Percentiles rank a stretch among this genome's conserved stretches.
phyloP scores from a whole-genome alignment of 2,329 filamentous ascomycete species.

The Botrytis elliptica region DNA sequence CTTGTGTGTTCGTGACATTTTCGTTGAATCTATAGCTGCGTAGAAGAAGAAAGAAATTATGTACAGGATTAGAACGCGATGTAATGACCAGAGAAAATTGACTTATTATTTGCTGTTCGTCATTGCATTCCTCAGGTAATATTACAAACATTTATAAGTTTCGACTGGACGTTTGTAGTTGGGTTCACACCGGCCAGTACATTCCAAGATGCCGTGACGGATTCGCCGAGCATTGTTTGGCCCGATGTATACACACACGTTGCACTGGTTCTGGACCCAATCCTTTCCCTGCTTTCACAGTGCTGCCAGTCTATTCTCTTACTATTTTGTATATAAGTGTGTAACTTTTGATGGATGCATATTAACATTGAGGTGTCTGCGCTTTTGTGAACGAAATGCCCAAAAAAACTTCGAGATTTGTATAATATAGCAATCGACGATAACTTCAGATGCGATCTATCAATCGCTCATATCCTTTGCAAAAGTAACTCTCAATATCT shows the following conservation, averaged over 20 bases:
- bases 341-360: background rate
- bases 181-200: background rate
- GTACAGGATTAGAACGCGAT: background rate
- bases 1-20: background rate
- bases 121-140: background rate
- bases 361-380: background rate
- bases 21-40: background rate
- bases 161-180: background rate
- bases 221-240: background rate
- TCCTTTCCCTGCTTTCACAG: background rate
- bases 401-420: background rate
- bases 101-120: background rate
- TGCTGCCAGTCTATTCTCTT: background rate
- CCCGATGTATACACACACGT: background rate
- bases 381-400: background rate
- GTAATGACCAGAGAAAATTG: accelerated
- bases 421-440: background rate
- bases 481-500: accelerated
- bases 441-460: background rate
- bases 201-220: background rate
- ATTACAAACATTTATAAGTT: background rate
- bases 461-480: background rate
- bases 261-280: background rate
- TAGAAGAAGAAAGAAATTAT: background rate
- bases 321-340: background rate